Base-by-base conservation (phyloP, 2,329 filamentous ascomycete species). In the Botryotinia calthae region DNA sequence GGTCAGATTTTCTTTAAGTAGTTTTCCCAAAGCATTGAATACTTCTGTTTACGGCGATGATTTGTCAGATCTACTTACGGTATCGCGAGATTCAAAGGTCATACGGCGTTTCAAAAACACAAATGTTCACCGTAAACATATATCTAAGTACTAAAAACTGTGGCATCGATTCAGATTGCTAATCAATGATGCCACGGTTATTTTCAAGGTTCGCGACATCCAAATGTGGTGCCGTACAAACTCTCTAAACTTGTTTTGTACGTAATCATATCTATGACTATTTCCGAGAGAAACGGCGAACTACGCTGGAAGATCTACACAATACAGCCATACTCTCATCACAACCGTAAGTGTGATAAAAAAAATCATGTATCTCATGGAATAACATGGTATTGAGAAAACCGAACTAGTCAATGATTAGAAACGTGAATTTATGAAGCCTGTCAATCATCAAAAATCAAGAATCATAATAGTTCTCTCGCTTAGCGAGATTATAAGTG, bases 221-320 rank as follows among this genome's bases (percentile, higher is more conserved):
- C 4, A 56, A 18, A 14, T 9, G 22, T 1, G 31, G 31, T 8
- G 4, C 22, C 4, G 20, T 37, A 28, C 14, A 56, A 6, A 28
- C 10, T 61, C 12, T 25, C 12, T 2, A 16, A 18, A 16, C 10
- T 37, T 22, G 12, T 7, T 34, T 37, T 25, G 4, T 37, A 16
- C 14, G 20, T 2, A 5, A 16, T 8, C 4, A 34, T 3, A 61
- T 7, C 22, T n/a, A 10, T 22, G 12, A 4, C 0, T 20, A 10
- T 6, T 34, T 40, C 31, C 20, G 5, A 10, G 10, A 12, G 12
- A 1, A 25, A 10, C 6, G 20, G 22, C 10, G 12, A 37, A 16
- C 22, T 25, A 40, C 5, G 5, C 34, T 37, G 12, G 5, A 22
- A 61, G 7, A 4, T 37, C 7, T 16, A 7, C 8, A 8, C 2